Evolutionary conservation across 768 basidiomycete species (phyloP).

Genomic region (Boletus barrowsii): DNA sequence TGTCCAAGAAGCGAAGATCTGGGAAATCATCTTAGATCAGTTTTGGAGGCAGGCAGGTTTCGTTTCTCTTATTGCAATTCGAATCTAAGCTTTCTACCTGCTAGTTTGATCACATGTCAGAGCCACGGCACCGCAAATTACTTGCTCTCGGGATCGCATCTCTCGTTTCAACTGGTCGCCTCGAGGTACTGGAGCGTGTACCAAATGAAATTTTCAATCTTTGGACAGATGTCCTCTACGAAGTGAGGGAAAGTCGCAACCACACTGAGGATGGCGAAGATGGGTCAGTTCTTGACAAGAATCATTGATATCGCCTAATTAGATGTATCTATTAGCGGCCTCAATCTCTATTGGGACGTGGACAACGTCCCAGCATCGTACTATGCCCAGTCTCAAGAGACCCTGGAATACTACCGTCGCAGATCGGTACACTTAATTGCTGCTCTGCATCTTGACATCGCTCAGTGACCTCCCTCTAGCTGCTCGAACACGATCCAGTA

Average conservation of each 20-base stretch:
- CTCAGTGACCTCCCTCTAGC: constrained; percentile 39
- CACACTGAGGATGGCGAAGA: constrained; percentile 35
- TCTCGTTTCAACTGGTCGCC: constrained; percentile 70
- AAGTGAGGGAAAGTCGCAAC: constrained; percentile 69
- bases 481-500: constrained; percentile 69
- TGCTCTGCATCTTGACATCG: constrained; percentile 1
- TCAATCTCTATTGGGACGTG: constrained; percentile 70
- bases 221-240: constrained; percentile 87
- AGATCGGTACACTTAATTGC: constrained; percentile 49
- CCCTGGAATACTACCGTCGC: constrained; percentile 74
- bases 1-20: constrained; percentile 52
- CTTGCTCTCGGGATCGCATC: constrained; percentile 78
- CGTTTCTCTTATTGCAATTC: not conserved
- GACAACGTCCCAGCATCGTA: constrained; percentile 55
- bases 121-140: constrained; percentile 80
- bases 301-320: not conserved
- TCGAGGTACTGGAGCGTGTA: constrained; percentile 69
- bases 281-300: constrained; percentile 23
- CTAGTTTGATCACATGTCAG: constrained; percentile 90
- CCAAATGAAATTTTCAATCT: constrained; percentile 77
- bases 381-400: constrained; percentile 64
- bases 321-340: constrained; percentile 19
- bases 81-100: not conserved
- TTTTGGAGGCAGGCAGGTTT: constrained; percentile 75
- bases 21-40: constrained; percentile 67